Evolutionary conservation across 768 basidiomycete genomes (phyloP), one percentile per base, ranked within the genome.

Genomic region (Mrakia blollopis): DNA sequence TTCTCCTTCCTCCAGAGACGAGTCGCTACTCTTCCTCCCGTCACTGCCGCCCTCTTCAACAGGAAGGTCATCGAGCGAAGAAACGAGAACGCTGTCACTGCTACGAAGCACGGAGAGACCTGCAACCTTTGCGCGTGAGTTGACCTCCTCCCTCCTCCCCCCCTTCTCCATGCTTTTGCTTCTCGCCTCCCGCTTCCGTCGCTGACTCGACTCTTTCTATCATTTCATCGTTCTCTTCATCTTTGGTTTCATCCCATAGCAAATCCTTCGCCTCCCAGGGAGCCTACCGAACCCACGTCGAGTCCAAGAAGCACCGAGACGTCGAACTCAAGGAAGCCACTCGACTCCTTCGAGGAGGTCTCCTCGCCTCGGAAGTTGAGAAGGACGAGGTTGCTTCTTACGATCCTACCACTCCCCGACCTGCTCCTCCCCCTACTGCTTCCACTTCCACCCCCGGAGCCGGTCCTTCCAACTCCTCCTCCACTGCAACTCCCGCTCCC

Each of bases 241-340:
- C 35, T 9, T 61, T 67, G 30, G 78, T 80, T 30, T 9, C 41
- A 2, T 60, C 57, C n/a, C 63, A 14, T 80, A 98, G 94, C 79
- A 98, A 98, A 86, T 85, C 87, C 0, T 99, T 97, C 83, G 89
- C 91, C 0, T 91, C 92, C 0, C 91, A 93, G 80, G 94, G 94
- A 83, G 91, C 94, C 5, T 94, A 92, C 83, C 86, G 88, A 47
- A 91, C 94, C 8, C 97, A 99, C 83, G 83, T 94, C 52, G 87
- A 88, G 81, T 96, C 93, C 2, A 96, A 91, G 83, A 94, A 91
- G 82, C 97, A 98, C 85, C 90, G 87, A 74, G 93, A 97, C 52
- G 89, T 87, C 69, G 89, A 91, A 80, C 75, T 88, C 32, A 90
- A 88, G 80, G 85, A 85, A 9, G 80, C 85, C 6, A 77, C 76